Evolutionary conservation across 805 yeast species (phyloP).

Genomic region (Saturnispora quitensis): DNA sequence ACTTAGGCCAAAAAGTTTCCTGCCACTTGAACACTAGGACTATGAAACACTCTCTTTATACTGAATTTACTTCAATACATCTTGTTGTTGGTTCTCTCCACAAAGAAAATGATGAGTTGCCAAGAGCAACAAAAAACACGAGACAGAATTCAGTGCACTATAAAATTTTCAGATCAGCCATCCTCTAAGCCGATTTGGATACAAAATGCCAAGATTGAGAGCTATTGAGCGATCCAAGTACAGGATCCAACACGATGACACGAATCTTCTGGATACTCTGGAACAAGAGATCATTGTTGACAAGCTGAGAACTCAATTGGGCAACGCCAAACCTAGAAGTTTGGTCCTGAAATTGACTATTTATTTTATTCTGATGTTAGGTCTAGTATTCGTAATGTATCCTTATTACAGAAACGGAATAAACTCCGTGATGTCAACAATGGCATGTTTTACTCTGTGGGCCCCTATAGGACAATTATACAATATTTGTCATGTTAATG

Average conservation of each 20-base stretch:
- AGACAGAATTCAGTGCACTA: neutral
- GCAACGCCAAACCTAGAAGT: conserved; percentile 8
- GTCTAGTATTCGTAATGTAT: conserved; percentile 19
- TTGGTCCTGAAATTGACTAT: conserved; percentile 14
- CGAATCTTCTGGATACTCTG: conserved; percentile 17
- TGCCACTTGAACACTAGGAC: neutral
- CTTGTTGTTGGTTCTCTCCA: neutral
- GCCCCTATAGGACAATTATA: conserved; percentile 6
- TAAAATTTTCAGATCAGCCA: neutral
- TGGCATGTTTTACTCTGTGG: conserved; percentile 18
- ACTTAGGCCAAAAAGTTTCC: neutral
- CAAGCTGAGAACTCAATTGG: conserved; percentile 5
- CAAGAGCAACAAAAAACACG: neutral
- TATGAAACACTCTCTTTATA: neutral
- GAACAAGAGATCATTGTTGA: conserved; percentile 22
- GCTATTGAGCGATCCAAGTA: conserved; percentile 21
- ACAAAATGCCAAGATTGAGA: conserved; percentile 25
- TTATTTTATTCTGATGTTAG: conserved; percentile 15
- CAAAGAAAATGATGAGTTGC: neutral
- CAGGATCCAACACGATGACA: conserved; percentile 8
- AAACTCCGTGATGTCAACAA: conserved; percentile 19
- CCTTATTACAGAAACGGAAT: conserved; percentile 22
- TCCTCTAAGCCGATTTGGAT: neutral
- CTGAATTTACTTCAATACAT: neutral
- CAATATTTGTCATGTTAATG: conserved; percentile 1